Evolutionary conservation across 768 basidiomycete species (phyloP).

Genomic region (Mycena latifolia): DNA sequence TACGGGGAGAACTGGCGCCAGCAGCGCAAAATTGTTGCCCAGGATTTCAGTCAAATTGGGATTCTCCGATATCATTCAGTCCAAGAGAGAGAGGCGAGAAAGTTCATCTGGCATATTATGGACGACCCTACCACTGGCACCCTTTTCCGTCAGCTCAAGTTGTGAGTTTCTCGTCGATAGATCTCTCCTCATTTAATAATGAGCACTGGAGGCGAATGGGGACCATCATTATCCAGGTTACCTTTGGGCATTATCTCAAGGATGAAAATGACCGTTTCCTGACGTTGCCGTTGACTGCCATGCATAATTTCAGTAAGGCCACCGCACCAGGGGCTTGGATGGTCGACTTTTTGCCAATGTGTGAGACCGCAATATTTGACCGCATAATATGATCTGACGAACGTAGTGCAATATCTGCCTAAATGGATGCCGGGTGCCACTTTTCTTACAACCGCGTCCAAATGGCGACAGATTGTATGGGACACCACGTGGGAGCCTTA

Average conservation of each 20-base stretch:
- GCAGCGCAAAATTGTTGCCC: slow-evolving; percentile 18
- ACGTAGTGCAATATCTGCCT: slow-evolving; percentile 11
- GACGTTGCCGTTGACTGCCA: slow-evolving; percentile 44
- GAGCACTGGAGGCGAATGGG: slow-evolving; percentile 20
- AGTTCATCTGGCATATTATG: not conserved
- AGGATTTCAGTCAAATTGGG: not conserved
- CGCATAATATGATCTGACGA: not conserved
- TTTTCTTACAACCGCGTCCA: not conserved
- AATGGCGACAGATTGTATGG: slow-evolving; percentile 1
- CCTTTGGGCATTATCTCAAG: slow-evolving; percentile 1
- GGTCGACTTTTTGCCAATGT: slow-evolving; percentile 44
- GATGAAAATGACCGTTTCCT: slow-evolving; percentile 43
- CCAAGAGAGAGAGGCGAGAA: slow-evolving; percentile 6
- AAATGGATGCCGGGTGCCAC: slow-evolving; percentile 12
- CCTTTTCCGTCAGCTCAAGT: not conserved
- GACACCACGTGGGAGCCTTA: slow-evolving; percentile 3
- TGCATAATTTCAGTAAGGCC: slow-evolving; percentile 47
- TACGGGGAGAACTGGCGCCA: slow-evolving; percentile 20
- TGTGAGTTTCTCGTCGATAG: slow-evolving; percentile 11
- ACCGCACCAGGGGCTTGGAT: slow-evolving; percentile 49
- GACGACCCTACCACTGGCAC: not conserved
- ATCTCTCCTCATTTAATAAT: too few species aligned
- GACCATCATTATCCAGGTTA: slow-evolving; percentile 1
- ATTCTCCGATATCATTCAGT: not conserved
- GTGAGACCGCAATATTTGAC: not conserved